Evolutionary conservation across 192 early-diverging fungal species (phyloP).

Genomic region (Spinellus fusiger): DNA sequence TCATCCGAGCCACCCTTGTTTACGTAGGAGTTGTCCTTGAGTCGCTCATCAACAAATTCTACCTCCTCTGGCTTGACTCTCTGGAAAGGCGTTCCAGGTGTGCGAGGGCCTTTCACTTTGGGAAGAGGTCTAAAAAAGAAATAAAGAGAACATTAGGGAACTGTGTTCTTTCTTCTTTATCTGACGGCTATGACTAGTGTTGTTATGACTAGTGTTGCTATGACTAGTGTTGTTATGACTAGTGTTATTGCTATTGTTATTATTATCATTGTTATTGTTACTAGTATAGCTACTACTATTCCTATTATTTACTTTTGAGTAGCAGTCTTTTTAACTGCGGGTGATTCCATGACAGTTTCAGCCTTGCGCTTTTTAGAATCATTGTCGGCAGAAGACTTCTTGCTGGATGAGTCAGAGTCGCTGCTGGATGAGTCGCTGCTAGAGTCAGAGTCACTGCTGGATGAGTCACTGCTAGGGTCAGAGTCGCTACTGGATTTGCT

Average conservation of each 20-base stretch:
- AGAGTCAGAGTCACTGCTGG: conserved; percentile 10
- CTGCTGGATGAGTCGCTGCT: conserved; percentile 27
- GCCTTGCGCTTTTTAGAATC: conserved; percentile 41
- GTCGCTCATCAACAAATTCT: conserved; percentile 65
- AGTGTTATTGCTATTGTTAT: background rate
- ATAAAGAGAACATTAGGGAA: background rate
- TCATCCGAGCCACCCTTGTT: conserved; percentile 60
- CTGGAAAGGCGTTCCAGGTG: conserved; percentile 67
- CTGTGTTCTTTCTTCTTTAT: conserved; percentile 9
- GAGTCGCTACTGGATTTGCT: conserved; percentile 9
- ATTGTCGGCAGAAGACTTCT: conserved; percentile 20
- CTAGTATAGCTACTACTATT: background rate
- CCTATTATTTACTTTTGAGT: background rate
- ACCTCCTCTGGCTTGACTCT: conserved; percentile 81
- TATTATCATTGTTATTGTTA: background rate
- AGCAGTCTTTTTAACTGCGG: conserved; percentile 6
- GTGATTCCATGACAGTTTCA: conserved; percentile 20
- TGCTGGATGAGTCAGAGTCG: conserved; percentile 3
- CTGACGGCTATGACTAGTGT: background rate
- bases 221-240: background rate
- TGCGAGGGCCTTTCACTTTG: background rate
- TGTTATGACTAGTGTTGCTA: background rate
- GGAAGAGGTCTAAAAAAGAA: conserved; percentile 1
- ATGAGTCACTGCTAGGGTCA: conserved; percentile 2
- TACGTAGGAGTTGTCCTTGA: conserved; percentile 82